Evolutionary conservation across 192 early-diverging fungal species (phyloP).

Genomic region (Backusella liffmaniae): DNA sequence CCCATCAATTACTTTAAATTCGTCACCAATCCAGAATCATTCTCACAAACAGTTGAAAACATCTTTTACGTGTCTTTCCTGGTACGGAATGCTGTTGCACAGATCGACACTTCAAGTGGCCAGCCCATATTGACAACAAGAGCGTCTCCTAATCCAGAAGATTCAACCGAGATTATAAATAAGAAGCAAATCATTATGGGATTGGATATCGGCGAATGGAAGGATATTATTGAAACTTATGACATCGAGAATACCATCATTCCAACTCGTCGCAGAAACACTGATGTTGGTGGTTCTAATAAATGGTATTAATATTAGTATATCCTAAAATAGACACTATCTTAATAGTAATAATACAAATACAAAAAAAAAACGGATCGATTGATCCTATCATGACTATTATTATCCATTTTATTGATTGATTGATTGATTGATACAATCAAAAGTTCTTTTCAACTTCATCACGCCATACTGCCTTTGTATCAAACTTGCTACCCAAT

Average conservation of each 20-base stretch:
- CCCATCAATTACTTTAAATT: constrained; percentile 81
- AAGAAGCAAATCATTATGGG: constrained; percentile 83
- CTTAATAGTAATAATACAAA: too few relatives aligned
- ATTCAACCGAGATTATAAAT: constrained; percentile 59
- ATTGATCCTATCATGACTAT: not conserved
- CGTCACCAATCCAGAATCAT: constrained; percentile 86
- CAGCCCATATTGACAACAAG: constrained; percentile 64
- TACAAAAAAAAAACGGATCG: not conserved
- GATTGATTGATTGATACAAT: not conserved
- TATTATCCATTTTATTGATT: not conserved
- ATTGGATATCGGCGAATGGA: constrained; percentile 67
- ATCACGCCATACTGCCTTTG: constrained; percentile 34
- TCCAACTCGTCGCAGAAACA: constrained; percentile 46
- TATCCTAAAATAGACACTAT: too few relatives aligned
- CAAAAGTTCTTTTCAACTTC: constrained; percentile 24
- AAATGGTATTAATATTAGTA: not conserved
- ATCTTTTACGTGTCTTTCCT: constrained; percentile 98
- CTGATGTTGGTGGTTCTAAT: not conserved
- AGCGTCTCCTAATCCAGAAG: constrained; percentile 67
- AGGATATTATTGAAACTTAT: constrained; percentile 65
- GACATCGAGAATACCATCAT: constrained; percentile 60
- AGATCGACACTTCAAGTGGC: constrained; percentile 69
- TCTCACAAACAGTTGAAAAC: constrained; percentile 94
- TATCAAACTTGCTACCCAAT: constrained; percentile 50
- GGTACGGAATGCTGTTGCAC: constrained; percentile 79